A percentile compares a stretch with the other conserved stretches of the same genome.
Conservation (phyloP, 495 filamentous ascomycete species). For the Penicillium fimorum region DNA sequence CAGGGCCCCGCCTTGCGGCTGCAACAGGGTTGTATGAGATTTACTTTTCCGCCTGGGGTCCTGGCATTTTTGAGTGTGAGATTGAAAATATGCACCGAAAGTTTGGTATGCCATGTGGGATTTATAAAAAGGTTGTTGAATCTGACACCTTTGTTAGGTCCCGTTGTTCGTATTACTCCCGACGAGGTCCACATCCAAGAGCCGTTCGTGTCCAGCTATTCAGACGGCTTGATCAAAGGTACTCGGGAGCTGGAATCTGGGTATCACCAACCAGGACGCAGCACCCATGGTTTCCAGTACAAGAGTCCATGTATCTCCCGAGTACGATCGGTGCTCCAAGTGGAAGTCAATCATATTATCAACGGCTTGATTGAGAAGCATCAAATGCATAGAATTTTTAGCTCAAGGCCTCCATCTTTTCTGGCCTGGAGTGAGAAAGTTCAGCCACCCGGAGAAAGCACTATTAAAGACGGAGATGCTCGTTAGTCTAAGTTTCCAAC, state of each 20-base stretch:
- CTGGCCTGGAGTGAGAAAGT: neutral
- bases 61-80: conserved; percentile 38
- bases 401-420: conserved; percentile 4
- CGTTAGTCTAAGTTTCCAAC: conserved; percentile 1
- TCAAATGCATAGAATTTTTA: conserved; percentile 16
- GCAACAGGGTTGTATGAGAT: conserved; percentile 46
- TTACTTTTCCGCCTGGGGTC: conserved; percentile 44
- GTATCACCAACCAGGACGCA: conserved; percentile 4
- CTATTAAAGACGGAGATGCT: conserved; percentile 18
- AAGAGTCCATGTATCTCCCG: conserved; percentile 19
- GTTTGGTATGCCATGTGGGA: conserved; percentile 27
- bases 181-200: conserved; percentile 28
- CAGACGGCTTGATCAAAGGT: conserved; percentile 26
- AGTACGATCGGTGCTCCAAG: conserved; percentile 20
- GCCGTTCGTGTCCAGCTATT: conserved; percentile 9
- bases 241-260: conserved; percentile 6
- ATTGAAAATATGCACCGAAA: conserved; percentile 46
- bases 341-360: conserved; percentile 23
- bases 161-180: conserved; percentile 29
- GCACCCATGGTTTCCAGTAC: conserved; percentile 9
- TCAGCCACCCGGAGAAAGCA: conserved; percentile 5
- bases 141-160: conserved; percentile 15
- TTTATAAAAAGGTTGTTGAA: neutral
- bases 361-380: conserved; percentile 18
- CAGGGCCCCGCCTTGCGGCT: conserved; percentile 47